Evolutionary conservation across 805 yeast species (phyloP).

Genomic region (Candida pini): DNA sequence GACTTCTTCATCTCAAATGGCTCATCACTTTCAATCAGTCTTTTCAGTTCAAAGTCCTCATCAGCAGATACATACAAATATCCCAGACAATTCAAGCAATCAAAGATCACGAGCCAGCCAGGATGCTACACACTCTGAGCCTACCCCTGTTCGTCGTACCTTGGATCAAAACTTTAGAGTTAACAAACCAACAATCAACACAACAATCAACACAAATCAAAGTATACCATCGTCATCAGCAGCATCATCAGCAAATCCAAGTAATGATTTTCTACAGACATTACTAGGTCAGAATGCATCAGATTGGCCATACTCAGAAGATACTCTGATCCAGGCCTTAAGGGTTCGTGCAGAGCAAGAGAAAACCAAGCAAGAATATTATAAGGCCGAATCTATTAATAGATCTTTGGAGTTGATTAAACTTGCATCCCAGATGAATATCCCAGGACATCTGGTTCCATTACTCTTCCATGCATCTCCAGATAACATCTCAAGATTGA

Average conservation of each 20-base stretch:
- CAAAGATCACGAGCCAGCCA: too few relatives aligned
- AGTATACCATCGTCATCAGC: not conserved
- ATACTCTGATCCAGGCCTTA: slow-evolving; percentile 53
- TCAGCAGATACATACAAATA: too few relatives aligned
- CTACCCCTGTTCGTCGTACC: not conserved
- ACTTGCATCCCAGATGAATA: slow-evolving; percentile 51
- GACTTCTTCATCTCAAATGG: not conserved
- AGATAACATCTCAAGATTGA: slow-evolving; percentile 11
- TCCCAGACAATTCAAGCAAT: too few relatives aligned
- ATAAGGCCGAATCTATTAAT: slow-evolving; percentile 56
- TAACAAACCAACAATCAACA: not conserved
- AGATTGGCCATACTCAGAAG: slow-evolving; percentile 52
- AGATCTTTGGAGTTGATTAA: slow-evolving; percentile 58
- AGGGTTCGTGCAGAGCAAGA: slow-evolving; percentile 68
- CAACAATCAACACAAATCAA: not conserved
- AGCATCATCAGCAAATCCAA: not conserved
- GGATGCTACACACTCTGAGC: too few relatives aligned
- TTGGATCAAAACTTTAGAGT: not conserved
- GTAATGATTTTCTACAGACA: slow-evolving; percentile 37
- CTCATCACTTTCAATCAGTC: slow-evolving; percentile 2
- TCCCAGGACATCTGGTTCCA: slow-evolving; percentile 64
- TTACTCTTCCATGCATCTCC: slow-evolving; percentile 36
- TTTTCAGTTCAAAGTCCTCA: slow-evolving; percentile 1
- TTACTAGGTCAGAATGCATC: slow-evolving; percentile 50
- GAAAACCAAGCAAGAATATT: slow-evolving; percentile 73